Evolutionary conservation across 2,329 filamentous ascomycete genomes (phyloP).

Genomic region (Talaromyces sp.): DNA sequence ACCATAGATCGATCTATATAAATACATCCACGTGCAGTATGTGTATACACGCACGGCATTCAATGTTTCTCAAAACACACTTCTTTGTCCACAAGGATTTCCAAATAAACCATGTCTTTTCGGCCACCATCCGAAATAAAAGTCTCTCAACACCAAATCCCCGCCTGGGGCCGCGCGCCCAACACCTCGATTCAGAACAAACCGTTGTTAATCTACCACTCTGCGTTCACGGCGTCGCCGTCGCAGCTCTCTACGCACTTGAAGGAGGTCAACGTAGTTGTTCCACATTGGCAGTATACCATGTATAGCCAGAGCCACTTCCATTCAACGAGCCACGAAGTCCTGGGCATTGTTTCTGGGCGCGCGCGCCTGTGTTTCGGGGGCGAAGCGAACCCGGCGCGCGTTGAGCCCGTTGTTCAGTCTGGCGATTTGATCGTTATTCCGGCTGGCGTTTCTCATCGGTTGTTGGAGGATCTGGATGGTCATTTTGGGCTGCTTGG

Average conservation of each 20-base stretch:
- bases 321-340: constrained; percentile 64
- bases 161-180: constrained; percentile 52
- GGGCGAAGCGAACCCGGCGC: constrained; percentile 55
- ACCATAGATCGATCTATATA: neutral
- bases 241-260: constrained; percentile 56
- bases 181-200: constrained; percentile 62
- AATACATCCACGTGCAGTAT: neutral
- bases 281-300: constrained; percentile 63
- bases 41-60: too few relatives aligned
- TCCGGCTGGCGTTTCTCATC: constrained; percentile 62
- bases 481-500: constrained; percentile 63
- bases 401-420: constrained; percentile 53
- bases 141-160: constrained; percentile 58
- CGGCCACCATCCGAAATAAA: constrained; percentile 47
- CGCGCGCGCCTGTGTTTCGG: constrained; percentile 62
- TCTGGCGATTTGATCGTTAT: constrained; percentile 62
- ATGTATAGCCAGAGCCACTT: constrained; percentile 66
- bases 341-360: constrained; percentile 57
- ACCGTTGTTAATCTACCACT: constrained; percentile 63
- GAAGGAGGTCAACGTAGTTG: constrained; percentile 48
- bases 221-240: constrained; percentile 48
- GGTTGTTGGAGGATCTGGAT: constrained; percentile 54
- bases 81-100: neutral
- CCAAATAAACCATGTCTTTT: constrained; percentile 27
- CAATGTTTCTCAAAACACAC: too few relatives aligned